phyloP scores from a whole-genome alignment of 106 monocot genomes.

The Dendrobium chrysotoxum region DNA sequence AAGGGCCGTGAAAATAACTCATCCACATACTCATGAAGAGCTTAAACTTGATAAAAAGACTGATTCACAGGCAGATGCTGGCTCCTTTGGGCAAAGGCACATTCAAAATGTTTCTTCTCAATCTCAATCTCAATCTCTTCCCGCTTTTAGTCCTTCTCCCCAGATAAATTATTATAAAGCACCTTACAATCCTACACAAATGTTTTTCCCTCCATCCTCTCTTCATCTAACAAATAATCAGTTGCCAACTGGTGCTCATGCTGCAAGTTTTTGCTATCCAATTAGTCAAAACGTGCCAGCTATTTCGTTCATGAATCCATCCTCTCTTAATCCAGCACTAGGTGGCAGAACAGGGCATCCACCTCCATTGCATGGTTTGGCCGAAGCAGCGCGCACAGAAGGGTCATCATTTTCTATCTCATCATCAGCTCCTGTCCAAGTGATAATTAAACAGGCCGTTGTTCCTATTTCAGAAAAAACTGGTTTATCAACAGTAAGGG shows the following conservation, averaged over 20 bases:
- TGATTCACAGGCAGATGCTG: constrained; percentile 14
- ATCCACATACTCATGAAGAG: constrained; percentile 34
- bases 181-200: constrained; percentile 19
- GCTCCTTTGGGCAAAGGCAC: constrained; percentile 8
- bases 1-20: constrained; percentile 29
- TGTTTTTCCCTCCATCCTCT: constrained; percentile 36
- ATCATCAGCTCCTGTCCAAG: constrained; percentile 17
- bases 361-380: constrained; percentile 9
- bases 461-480: constrained; percentile 10
- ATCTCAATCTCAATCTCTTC: constrained; percentile 18
- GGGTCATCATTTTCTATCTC: constrained; percentile 15
- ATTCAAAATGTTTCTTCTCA: constrained; percentile 16
- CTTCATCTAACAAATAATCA: constrained; percentile 33
- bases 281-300: constrained; percentile 38
- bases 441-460: constrained; percentile 17
- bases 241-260: constrained; percentile 34
- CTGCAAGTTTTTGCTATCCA: constrained; percentile 40
- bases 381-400: constrained; percentile 17
- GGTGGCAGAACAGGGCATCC: constrained; percentile 4
- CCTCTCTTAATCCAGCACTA: neutral
- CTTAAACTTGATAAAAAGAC: constrained; percentile 26
- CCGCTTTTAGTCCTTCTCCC: constrained; percentile 9
- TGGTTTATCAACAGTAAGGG: constrained; percentile 21
- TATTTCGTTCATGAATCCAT: constrained; percentile 28
- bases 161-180: constrained; percentile 33